A percentile compares a stretch with the other conserved stretches of the same genome.
Conservation (phyloP, 805 yeast genomes). For the Cyberlindnera americana region DNA sequence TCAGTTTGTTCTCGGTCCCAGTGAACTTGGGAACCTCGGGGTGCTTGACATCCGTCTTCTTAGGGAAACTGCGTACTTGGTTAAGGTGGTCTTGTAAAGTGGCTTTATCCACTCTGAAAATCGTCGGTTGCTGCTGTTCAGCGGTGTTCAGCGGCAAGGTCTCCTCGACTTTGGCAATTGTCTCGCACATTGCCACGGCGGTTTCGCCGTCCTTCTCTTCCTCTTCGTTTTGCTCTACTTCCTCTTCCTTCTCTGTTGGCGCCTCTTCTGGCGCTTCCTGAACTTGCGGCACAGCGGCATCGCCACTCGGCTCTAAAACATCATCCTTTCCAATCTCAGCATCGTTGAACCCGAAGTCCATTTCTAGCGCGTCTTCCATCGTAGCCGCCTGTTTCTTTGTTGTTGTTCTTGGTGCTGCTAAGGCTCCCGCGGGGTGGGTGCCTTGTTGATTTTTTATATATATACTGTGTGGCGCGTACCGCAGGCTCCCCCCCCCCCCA, state of each 20-base stretch:
- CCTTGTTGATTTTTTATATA: too few species aligned
- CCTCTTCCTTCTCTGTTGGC: neutral
- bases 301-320: too few species aligned
- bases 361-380: neutral
- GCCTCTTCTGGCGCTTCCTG: neutral
- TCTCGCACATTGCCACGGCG: neutral
- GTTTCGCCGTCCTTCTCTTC: neutral
- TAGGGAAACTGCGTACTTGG: conserved; percentile 13
- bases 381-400: neutral
- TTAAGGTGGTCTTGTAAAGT: conserved; percentile 15
- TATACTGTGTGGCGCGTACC: neutral
- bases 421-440: too few species aligned
- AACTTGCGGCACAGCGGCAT: too few species aligned
- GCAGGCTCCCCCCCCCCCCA: too few species aligned
- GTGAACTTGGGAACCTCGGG: conserved; percentile 16
- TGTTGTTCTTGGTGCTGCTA: too few species aligned
- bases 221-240: neutral
- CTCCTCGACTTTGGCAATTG: conserved; percentile 11
- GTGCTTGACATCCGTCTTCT: conserved; percentile 11
- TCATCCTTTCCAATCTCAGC: neutral
- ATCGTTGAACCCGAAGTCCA: neutral
- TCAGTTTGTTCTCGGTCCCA: conserved; percentile 15
- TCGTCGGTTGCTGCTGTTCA: conserved; percentile 25
- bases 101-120: conserved; percentile 13
- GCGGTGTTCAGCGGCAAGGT: conserved; percentile 22